Conservation (phyloP, 805 yeast species). For the Saturnispora galanensis region DNA sequence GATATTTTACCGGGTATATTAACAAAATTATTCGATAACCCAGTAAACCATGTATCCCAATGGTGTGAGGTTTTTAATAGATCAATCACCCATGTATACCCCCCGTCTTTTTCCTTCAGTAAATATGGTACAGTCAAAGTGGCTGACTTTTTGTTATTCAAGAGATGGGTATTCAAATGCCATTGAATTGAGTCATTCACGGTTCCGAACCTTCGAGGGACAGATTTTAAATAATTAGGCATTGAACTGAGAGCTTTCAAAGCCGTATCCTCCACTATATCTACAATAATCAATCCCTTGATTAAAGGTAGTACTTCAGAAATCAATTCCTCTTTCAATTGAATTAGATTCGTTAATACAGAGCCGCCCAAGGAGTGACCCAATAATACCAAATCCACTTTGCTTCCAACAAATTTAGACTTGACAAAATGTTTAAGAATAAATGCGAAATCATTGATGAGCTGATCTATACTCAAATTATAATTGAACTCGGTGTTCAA, state of each 20-base stretch:
- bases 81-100: slow-evolving; percentile 52
- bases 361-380: slow-evolving; percentile 96
- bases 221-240: slow-evolving; percentile 50
- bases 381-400: slow-evolving; percentile 39
- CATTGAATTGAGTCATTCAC: slow-evolving; percentile 63
- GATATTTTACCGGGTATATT: slow-evolving; percentile 34
- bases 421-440: slow-evolving; percentile 35
- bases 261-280: slow-evolving; percentile 93
- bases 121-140: slow-evolving; percentile 68
- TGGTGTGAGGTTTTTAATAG: slow-evolving; percentile 48
- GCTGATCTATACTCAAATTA: slow-evolving; percentile 37
- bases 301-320: slow-evolving; percentile 22
- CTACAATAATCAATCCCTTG: slow-evolving; percentile 70
- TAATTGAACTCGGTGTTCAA: slow-evolving; percentile 19
- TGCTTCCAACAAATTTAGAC: slow-evolving; percentile 4
- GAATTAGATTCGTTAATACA: slow-evolving; percentile 49
- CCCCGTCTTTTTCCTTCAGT: slow-evolving; percentile 23
- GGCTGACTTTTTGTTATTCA: slow-evolving; percentile 56
- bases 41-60: slow-evolving; percentile 81
- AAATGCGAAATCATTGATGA: slow-evolving; percentile 49
- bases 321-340: slow-evolving; percentile 13
- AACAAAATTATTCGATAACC: slow-evolving; percentile 46
- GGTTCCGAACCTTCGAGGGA: slow-evolving; percentile 53
- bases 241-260: slow-evolving; percentile 56
- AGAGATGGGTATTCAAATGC: slow-evolving; percentile 53